These are phyloP conservation scores for Mortierella polycephala DNA, from an alignment of 371 early-diverging fungal genomes.

Conservation along the genomic window DNA sequence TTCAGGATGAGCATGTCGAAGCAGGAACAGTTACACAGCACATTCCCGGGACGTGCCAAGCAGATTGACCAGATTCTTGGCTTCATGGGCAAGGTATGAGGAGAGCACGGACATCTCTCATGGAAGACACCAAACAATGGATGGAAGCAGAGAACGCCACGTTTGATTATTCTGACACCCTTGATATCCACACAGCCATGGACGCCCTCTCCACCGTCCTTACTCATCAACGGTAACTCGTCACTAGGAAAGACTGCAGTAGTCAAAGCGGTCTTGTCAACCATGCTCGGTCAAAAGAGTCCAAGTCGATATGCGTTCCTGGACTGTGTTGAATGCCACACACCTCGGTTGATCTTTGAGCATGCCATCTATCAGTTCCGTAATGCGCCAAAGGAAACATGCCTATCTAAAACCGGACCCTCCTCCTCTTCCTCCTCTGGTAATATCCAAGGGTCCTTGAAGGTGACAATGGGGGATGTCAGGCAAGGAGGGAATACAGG, in stretches of 20 bases:
- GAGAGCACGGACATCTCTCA: background rate
- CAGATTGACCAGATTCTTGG: constrained; percentile 67
- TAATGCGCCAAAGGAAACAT: constrained; percentile 49
- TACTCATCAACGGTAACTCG: constrained; percentile 75
- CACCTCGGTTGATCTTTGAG: constrained; percentile 81
- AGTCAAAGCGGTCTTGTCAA: constrained; percentile 57
- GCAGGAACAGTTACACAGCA: constrained; percentile 18
- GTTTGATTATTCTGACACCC: too few relatives aligned
- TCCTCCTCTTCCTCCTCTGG: background rate
- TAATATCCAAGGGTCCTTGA: background rate
- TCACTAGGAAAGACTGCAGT: constrained; percentile 84
- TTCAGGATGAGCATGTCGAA: constrained; percentile 4
- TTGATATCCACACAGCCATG: constrained; percentile 38
- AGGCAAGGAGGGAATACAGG: background rate
- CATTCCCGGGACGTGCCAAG: constrained; percentile 71
- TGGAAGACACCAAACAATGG: background rate
- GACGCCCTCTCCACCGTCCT: constrained; percentile 58
- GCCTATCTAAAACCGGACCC: background rate
- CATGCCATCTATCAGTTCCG: constrained; percentile 72
- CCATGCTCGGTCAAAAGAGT: constrained; percentile 34
- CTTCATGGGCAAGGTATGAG: constrained; percentile 64
- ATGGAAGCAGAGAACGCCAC: background rate
- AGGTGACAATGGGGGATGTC: background rate
- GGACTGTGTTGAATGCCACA: constrained; percentile 80
- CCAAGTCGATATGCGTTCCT: constrained; percentile 64